Percentiles rank a stretch among this genome's conserved stretches.
phyloP scores from a whole-genome alignment of 768 basidiomycete genomes.

The Collybia sordida region DNA sequence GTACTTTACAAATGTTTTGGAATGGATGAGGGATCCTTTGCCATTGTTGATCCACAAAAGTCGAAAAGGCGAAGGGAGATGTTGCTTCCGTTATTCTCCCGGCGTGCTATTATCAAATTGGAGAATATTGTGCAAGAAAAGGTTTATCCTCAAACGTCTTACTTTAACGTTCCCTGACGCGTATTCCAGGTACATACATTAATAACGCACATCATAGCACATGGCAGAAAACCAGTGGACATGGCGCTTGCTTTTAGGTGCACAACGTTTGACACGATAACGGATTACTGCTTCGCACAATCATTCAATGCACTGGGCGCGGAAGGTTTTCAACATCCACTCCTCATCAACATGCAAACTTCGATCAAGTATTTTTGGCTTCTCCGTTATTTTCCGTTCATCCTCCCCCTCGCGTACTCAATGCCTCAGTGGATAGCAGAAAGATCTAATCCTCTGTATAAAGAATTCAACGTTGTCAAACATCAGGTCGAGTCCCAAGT shows the following conservation, averaged over 20 bases:
- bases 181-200: constrained; percentile 2
- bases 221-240: constrained; percentile 11
- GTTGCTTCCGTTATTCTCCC: constrained; percentile 10
- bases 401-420: neutral
- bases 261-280: constrained; percentile 18
- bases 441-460: constrained; percentile 3
- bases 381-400: constrained; percentile 11
- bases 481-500: constrained; percentile 16
- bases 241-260: constrained; percentile 18
- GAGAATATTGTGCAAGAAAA: constrained; percentile 9
- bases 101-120: constrained; percentile 4
- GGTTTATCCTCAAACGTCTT: neutral
- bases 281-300: constrained; percentile 18
- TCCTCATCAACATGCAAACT: constrained; percentile 3
- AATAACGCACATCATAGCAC: neutral
- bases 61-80: constrained; percentile 6
- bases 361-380: constrained; percentile 4
- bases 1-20: constrained; percentile 3
- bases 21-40: constrained; percentile 5
- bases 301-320: constrained; percentile 22
- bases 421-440: constrained; percentile 1
- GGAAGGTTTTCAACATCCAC: constrained; percentile 26
- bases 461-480: constrained; percentile 6
- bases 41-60: constrained; percentile 2
- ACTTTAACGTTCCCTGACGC: neutral